A percentile compares a stretch with the other conserved stretches of the same genome.
Conservation (phyloP, 495 filamentous ascomycete species). For the Aspergillus steynii region DNA sequence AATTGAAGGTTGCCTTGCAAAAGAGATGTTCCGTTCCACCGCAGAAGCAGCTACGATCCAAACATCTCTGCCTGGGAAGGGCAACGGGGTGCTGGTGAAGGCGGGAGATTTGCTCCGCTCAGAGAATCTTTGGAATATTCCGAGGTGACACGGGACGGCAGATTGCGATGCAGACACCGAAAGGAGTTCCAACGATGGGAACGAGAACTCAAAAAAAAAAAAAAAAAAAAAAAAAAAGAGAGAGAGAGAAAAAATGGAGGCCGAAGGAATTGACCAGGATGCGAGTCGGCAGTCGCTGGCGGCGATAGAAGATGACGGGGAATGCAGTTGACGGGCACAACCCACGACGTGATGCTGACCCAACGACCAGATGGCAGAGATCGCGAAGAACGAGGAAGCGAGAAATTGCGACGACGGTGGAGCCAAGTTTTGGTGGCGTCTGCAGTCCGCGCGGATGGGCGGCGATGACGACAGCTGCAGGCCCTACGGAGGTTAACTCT, state of each 20-base stretch:
- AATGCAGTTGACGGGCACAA: no score
- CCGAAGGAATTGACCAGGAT: no score
- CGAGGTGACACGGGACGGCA: neutral
- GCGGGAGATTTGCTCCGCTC: neutral
- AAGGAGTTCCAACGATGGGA: neutral
- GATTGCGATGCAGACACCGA: neutral
- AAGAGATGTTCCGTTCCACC: slow-evolving; percentile 10
- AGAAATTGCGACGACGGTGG: neutral
- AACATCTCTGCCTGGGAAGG: slow-evolving; percentile 12
- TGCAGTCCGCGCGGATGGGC: no score
- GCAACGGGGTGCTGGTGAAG: no score
- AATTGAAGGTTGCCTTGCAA: neutral
- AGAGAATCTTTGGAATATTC: neutral
- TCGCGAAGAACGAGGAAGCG: neutral
- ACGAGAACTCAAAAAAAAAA: neutral
- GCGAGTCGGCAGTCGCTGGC: no score
- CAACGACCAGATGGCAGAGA: neutral
- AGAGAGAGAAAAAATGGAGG: neutral
- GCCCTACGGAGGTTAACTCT: no score
- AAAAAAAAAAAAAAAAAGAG: slow-evolving; percentile 3
- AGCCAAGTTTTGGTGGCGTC: no score
- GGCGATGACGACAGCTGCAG: no score
- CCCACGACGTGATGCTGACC: no score
- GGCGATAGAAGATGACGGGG: no score
- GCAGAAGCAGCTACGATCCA: slow-evolving; percentile 3